Evolutionary conservation across 2,329 filamentous ascomycete species (phyloP), one percentile per base, ranked within the genome.

Genomic region (Trichophyton schoenleinii): DNA sequence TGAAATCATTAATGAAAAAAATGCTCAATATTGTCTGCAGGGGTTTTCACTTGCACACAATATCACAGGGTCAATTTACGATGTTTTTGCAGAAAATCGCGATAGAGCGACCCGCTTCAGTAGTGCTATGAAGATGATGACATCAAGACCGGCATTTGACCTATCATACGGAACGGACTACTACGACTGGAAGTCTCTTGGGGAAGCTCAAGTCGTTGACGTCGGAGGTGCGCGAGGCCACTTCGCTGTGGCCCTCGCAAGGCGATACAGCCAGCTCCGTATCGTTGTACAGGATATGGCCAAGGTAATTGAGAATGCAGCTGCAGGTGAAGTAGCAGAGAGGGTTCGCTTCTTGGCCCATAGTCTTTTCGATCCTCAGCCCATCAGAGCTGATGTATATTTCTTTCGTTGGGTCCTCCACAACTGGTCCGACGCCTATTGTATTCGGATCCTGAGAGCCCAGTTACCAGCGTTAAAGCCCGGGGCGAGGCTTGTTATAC

Each of bases 371-470:
- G 74, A 74, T 4, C 76, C 79, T 58, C 83, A 86, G 69, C 76
- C 78, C 0, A 74, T 81, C 13, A 72, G 68, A 2, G 83, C 81
- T 0, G 82, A 84, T 66, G 77, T 84, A 18, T 86, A 84, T 71
- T 77, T 81, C 66, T 79, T 84, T 70, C 79, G 81, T 57, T 80
- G 79, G 76, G 83, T 86, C 64, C 70, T 86, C 6, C 82, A 86
- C 68, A 83, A 86, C 71, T 83, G 83, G 73, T 79, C 81, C 0
- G 82, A 82, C 13, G 76, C 77, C 2, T 80, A 82, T 60, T 77
- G 77, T 3, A 67, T 79, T 52, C 73, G 74, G 52, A 79, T 84
- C 44, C 70, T 81, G 42, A 74, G 75, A 63, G 77, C 76, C 20
- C 73, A 85, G 7, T 70, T 82, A 1, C 81, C 82, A 1, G 80